Conservation (phyloP, 352 stramenopile genomes). For the Globisporangium emineosum region DNA sequence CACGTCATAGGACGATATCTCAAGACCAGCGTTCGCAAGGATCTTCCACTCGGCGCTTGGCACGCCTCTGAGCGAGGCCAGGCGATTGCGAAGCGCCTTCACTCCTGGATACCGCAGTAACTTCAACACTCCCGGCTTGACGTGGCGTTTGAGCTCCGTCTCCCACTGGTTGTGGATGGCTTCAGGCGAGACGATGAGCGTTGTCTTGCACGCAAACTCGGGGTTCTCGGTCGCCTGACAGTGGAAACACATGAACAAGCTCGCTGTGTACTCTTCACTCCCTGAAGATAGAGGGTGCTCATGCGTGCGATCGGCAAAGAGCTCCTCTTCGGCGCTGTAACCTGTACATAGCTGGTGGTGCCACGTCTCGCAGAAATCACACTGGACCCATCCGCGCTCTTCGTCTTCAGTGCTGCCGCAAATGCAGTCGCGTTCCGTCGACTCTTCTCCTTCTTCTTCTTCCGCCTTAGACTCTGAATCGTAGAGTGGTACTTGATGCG, state of each 20-base stretch:
- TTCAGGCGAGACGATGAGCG: constrained; percentile 91
- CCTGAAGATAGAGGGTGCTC: neutral
- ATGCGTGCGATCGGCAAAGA: neutral
- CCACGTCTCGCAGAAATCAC: constrained; percentile 47
- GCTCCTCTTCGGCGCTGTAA: constrained; percentile 13
- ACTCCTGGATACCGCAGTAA: constrained; percentile 62
- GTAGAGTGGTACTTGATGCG: constrained; percentile 10
- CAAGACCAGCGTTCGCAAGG: constrained; percentile 34
- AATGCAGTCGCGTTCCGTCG: constrained; percentile 36
- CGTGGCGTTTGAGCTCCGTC: constrained; percentile 82
- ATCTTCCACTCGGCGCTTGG: constrained; percentile 56
- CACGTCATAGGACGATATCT: constrained; percentile 84
- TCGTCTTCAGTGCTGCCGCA: constrained; percentile 41
- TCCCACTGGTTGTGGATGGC: constrained; percentile 91
- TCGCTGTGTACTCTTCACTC: constrained; percentile 10
- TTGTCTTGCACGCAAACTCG: constrained; percentile 60
- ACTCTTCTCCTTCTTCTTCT: neutral
- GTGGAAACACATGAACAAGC: constrained; percentile 59
- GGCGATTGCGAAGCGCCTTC: constrained; percentile 32
- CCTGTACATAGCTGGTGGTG: constrained; percentile 70
- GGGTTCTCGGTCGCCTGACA: constrained; percentile 46
- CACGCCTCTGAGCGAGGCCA: constrained; percentile 18
- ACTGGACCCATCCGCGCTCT: constrained; percentile 42
- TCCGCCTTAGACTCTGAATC: neutral
- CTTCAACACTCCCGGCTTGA: constrained; percentile 41